Evolutionary conservation across 257 asterid genomes (phyloP).

Genomic region (Solanum virginianum): DNA sequence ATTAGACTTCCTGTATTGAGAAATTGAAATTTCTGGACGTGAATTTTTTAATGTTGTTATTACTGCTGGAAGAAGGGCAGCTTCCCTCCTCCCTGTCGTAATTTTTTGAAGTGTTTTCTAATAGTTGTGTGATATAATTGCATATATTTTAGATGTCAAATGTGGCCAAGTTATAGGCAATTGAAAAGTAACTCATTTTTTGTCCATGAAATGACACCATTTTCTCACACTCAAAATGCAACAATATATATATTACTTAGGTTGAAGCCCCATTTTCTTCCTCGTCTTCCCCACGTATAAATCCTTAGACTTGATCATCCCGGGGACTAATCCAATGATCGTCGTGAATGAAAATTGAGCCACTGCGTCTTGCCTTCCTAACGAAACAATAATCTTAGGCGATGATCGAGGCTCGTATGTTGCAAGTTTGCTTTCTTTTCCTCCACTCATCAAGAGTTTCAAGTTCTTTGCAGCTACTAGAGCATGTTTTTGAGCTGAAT

Average conservation of each 20-base stretch:
- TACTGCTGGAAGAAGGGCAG: too few relatives aligned
- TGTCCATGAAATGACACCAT: background rate
- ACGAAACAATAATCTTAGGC: background rate
- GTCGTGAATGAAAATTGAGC: constrained; percentile 73
- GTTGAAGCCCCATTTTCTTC: constrained; percentile 57
- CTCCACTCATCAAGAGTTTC: constrained; percentile 42
- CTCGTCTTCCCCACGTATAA: constrained; percentile 67
- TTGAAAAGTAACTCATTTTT: background rate
- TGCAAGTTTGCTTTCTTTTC: constrained; percentile 49
- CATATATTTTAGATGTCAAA: too few relatives aligned
- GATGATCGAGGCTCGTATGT: constrained; percentile 45
- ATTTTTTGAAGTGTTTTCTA: too few relatives aligned
- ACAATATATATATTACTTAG: background rate
- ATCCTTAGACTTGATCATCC: constrained; percentile 74
- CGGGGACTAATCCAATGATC: constrained; percentile 59
- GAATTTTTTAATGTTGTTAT: too few relatives aligned
- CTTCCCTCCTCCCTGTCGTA: too few relatives aligned
- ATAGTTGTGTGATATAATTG: too few relatives aligned
- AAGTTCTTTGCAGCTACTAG: constrained; percentile 47
- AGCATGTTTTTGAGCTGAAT: constrained; percentile 53
- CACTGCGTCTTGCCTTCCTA: constrained; percentile 67
- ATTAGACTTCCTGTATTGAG: too few relatives aligned
- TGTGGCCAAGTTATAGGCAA: too few relatives aligned
- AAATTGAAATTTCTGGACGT: too few relatives aligned
- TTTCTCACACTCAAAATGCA: background rate